Evolutionary conservation across 2,329 filamentous ascomycete species (phyloP).

Genomic region (Ustilaginoidea virens): DNA sequence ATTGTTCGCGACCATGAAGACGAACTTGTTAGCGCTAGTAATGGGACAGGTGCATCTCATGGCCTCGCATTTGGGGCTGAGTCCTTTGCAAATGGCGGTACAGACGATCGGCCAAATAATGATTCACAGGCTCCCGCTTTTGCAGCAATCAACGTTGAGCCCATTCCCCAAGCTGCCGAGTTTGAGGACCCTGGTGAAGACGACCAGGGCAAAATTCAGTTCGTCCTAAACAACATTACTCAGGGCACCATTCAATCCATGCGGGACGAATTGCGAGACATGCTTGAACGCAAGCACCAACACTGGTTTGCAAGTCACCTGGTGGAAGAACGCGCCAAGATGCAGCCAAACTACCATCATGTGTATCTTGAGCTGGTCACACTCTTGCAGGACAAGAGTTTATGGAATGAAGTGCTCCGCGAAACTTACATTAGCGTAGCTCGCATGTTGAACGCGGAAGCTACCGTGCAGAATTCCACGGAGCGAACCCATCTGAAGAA

Average conservation of each 20-base stretch:
- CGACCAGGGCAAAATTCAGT: constrained; percentile 83
- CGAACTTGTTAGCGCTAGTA: constrained; percentile 38
- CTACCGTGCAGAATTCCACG: constrained; percentile 66
- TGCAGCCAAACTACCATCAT: constrained; percentile 92
- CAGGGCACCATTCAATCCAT: constrained; percentile 76
- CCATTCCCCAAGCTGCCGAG: constrained; percentile 42
- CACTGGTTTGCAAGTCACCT: constrained; percentile 95
- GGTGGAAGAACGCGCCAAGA: constrained; percentile 89
- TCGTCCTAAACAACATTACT: constrained; percentile 92
- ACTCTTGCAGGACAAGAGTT: constrained; percentile 58
- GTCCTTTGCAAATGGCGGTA: constrained; percentile 51
- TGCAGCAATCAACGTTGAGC: constrained; percentile 60
- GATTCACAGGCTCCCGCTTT: constrained; percentile 60
- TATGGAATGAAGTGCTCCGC: constrained; percentile 81
- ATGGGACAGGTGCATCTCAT: constrained; percentile 27
- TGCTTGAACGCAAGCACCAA: constrained; percentile 66
- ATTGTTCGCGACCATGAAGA: constrained; percentile 56
- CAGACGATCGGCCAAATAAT: constrained; percentile 42
- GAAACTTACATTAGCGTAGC: constrained; percentile 83
- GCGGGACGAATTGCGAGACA: constrained; percentile 63
- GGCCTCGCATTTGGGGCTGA: constrained; percentile 27
- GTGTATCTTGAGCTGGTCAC: constrained; percentile 84
- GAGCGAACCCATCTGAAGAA: constrained; percentile 88
- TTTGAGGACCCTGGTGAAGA: constrained; percentile 77
- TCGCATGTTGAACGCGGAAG: constrained; percentile 79